A percentile compares a stretch with the other conserved stretches of the same genome.
phyloP scores from a whole-genome alignment of 2,329 filamentous ascomycete genomes.

The Reticulascus tulasneorum region DNA sequence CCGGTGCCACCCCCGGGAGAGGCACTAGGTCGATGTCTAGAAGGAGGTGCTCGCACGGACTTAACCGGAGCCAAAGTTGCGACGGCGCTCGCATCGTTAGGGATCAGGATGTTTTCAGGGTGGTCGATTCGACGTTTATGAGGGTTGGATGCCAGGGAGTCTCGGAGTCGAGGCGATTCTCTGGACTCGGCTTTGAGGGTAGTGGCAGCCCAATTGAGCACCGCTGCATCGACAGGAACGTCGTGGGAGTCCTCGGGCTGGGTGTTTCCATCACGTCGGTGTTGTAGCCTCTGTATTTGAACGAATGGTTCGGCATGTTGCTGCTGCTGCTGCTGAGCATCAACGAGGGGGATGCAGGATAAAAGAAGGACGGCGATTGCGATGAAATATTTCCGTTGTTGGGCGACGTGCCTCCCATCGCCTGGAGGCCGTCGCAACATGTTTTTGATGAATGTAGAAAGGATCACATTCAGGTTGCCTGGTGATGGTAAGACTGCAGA shows the following conservation, averaged over 20 bases:
- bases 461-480: conserved; percentile 14
- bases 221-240: conserved; percentile 19
- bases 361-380: conserved; percentile 56
- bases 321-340: conserved; percentile 61
- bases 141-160: conserved; percentile 15
- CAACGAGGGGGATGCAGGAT: conserved; percentile 51
- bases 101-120: conserved; percentile 29
- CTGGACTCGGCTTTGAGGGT: conserved; percentile 21
- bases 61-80: conserved; percentile 95
- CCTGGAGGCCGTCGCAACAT: conserved; percentile 65
- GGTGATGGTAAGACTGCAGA: conserved; percentile 4
- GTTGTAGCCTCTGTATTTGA: conserved; percentile 5
- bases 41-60: conserved; percentile 90
- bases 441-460: conserved; percentile 10
- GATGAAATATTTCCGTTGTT: conserved; percentile 44
- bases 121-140: conserved; percentile 26
- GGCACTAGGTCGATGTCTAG: conserved; percentile 57
- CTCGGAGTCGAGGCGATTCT: conserved; percentile 11
- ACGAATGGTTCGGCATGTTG: conserved; percentile 16
- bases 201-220: conserved; percentile 26
- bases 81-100: conserved; percentile 86
- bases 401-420: conserved; percentile 47
- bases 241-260: conserved; percentile 5
- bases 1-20: conserved; percentile 53
- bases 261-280: conserved; percentile 3